Conservation (phyloP, 2,329 filamentous ascomycete species). For the Phialophora macrospora region DNA sequence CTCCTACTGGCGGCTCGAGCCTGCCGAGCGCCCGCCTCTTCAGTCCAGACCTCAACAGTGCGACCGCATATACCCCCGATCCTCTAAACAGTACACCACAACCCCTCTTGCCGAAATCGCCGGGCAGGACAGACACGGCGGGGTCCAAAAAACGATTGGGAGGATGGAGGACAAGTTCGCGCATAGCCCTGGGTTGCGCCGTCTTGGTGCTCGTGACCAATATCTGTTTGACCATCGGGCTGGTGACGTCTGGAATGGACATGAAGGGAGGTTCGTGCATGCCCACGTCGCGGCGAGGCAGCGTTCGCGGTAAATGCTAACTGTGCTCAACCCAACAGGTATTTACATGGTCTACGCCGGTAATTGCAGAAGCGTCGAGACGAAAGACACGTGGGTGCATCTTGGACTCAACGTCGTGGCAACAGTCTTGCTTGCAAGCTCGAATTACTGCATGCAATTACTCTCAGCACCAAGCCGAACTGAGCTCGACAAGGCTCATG, state of each 20-base stretch:
- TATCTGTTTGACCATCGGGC: slow-evolving; percentile 32
- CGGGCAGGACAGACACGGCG: slow-evolving; percentile 18
- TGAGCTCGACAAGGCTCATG: slow-evolving; percentile 58
- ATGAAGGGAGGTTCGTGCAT: slow-evolving; percentile 29
- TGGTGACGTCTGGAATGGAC: slow-evolving; percentile 24
- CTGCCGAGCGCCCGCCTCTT: slow-evolving; percentile 29
- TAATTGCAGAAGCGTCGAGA: slow-evolving; percentile 31
- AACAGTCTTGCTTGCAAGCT: slow-evolving; percentile 53
- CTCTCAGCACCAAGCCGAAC: slow-evolving; percentile 56
- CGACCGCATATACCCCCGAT: slow-evolving; percentile 34
- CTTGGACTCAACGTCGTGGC: slow-evolving; percentile 56
- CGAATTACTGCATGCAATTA: slow-evolving; percentile 60
- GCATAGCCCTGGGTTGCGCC: slow-evolving; percentile 33
- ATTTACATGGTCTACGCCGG: slow-evolving; percentile 33
- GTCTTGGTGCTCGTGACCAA: slow-evolving; percentile 33
- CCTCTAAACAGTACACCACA: slow-evolving; percentile 27
- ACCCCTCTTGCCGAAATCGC: slow-evolving; percentile 17
- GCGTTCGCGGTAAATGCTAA: background rate
- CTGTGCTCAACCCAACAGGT: background rate
- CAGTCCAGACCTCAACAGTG: slow-evolving; percentile 32
- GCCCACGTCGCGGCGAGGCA: background rate
- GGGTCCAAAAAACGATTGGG: slow-evolving; percentile 21
- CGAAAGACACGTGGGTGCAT: slow-evolving; percentile 45
- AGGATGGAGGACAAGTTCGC: slow-evolving; percentile 36
- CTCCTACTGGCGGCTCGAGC: slow-evolving; percentile 28